A percentile compares a stretch with the other conserved stretches of the same genome.
Conservation (phyloP, 164 flowering plant genomes). For the Macadamia tetraphylla region DNA sequence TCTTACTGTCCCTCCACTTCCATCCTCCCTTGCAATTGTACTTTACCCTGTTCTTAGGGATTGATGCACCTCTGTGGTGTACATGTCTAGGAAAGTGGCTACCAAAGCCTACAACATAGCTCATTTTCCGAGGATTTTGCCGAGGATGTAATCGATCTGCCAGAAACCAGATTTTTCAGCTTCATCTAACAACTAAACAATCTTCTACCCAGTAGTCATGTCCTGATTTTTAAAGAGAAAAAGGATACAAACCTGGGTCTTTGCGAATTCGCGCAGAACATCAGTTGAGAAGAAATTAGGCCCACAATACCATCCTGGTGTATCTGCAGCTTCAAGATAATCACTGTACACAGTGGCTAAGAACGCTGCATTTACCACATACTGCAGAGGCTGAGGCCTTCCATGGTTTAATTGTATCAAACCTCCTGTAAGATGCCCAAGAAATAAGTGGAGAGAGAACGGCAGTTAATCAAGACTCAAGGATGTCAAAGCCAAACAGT, state of each 20-base stretch:
- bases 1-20: slow-evolving; percentile 81
- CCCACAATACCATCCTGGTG: slow-evolving; percentile 99
- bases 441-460: not conserved
- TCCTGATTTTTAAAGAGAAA: not conserved
- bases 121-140: slow-evolving; percentile 90
- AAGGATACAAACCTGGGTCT: slow-evolving; percentile 60
- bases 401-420: slow-evolving; percentile 90
- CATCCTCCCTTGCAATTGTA: slow-evolving; percentile 93
- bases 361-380: slow-evolving; percentile 91
- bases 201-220: not conserved
- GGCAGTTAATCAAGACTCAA: no score
- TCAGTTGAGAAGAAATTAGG: slow-evolving; percentile 76
- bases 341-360: slow-evolving; percentile 76
- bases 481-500: no score
- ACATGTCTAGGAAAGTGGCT: slow-evolving; percentile 74
- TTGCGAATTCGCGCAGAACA: slow-evolving; percentile 73
- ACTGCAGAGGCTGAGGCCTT: slow-evolving; percentile 92
- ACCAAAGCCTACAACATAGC: slow-evolving; percentile 89
- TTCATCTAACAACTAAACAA: not conserved
- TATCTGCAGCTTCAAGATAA: slow-evolving; percentile 92
- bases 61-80: slow-evolving; percentile 93
- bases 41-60: slow-evolving; percentile 71
- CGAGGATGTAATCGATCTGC: slow-evolving; percentile 93
- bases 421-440: slow-evolving; percentile 52
- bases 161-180: slow-evolving; percentile 6